Conservation (phyloP, 345 rosid species). For the Nephelium lappaceum region DNA sequence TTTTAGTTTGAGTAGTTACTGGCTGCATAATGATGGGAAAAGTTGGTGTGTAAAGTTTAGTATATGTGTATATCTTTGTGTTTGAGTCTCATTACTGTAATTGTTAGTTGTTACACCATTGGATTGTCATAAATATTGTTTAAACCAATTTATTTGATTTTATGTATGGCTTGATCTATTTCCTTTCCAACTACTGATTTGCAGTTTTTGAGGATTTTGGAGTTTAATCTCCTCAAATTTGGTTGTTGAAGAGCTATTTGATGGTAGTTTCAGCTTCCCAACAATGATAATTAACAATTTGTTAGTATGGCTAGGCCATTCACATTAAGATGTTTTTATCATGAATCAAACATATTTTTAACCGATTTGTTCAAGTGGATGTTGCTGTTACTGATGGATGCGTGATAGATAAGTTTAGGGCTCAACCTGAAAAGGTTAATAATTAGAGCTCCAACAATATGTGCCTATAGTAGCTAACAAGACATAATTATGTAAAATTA, state of each 20-base stretch:
- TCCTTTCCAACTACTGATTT: neutral
- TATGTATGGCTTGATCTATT: neutral
- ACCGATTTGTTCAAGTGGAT: neutral
- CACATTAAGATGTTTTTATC: neutral
- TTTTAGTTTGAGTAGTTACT: neutral
- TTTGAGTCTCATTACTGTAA: neutral
- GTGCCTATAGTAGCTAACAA: neutral
- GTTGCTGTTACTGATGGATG: neutral
- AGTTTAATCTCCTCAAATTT: neutral
- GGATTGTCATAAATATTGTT: neutral
- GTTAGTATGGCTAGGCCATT: neutral
- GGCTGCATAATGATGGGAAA: neutral
- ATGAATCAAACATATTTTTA: neutral
- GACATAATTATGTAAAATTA: neutral
- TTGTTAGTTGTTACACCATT: neutral
- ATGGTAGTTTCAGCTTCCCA: neutral
- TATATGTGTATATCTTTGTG: neutral
- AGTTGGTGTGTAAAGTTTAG: neutral
- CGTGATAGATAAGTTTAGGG: neutral
- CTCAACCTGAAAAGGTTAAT: neutral
- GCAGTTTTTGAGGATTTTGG: neutral
- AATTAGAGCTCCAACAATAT: neutral
- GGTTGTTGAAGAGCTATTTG: neutral
- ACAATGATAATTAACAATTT: neutral
- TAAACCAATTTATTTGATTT: neutral